Conservation (phyloP, 495 filamentous ascomycete genomes). For the Penicillium tannophilum region DNA sequence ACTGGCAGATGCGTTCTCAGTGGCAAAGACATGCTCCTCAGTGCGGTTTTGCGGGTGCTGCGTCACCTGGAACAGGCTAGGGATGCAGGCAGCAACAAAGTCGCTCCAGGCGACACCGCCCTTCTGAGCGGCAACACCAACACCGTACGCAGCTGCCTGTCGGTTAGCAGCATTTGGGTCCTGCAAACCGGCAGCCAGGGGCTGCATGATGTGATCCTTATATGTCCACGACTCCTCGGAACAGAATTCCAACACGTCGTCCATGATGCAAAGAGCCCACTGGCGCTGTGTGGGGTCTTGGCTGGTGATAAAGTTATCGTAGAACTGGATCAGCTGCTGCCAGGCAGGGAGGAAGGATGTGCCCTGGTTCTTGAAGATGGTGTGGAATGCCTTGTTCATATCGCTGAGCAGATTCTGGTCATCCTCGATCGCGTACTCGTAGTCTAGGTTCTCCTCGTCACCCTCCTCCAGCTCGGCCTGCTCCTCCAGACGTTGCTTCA, state of each 20-base stretch:
- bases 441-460: constrained; percentile 72
- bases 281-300: constrained; percentile 89
- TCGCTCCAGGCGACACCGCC: constrained; percentile 82
- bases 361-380: constrained; percentile 95
- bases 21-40: constrained; percentile 96
- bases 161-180: constrained; percentile 89
- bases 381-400: constrained; percentile 99
- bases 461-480: constrained; percentile 76
- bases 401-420: constrained; percentile 96
- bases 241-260: constrained; percentile 98
- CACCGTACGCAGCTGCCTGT: constrained; percentile 94
- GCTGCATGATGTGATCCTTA: constrained; percentile 79
- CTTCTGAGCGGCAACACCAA: constrained; percentile 93
- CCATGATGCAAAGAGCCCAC: constrained; percentile 98
- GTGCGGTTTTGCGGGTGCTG: constrained; percentile 76
- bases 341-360: constrained; percentile 80
- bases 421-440: constrained; percentile 86
- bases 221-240: constrained; percentile 81
- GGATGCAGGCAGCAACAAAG: constrained; percentile 77
- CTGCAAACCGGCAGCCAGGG: constrained; percentile 77
- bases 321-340: constrained; percentile 81
- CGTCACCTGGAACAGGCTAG: constrained; percentile 79
- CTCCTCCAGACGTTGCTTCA: constrained; percentile 77
- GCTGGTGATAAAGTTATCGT: constrained; percentile 82
- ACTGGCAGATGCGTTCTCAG: constrained; percentile 94